Evolutionary conservation across 2,329 filamentous ascomycete genomes (phyloP), one percentile per base, ranked within the genome.

Genomic region (Sporothrix curviconia): DNA sequence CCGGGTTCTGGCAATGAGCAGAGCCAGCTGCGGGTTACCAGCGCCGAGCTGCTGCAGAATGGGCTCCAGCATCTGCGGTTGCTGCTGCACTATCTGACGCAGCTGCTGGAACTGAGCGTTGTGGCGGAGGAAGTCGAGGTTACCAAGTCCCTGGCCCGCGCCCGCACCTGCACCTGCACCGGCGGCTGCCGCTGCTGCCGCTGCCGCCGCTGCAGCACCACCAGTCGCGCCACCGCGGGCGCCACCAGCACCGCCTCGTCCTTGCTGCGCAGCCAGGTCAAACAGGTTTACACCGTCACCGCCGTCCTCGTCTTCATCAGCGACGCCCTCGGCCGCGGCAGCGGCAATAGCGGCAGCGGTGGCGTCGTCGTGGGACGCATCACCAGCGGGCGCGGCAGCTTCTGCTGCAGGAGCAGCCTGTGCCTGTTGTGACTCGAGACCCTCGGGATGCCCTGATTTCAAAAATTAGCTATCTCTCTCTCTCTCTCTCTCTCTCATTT

Each of bases 101-200:
- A 99, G 83, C 75, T 99, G 94, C 75, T 97, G 94, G 76, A 99
- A 99, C 73, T 97, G 92, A 24, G 92, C 87, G 71, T 97, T 97
- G 73, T 92, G 90, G 68, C 94, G 87, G 57, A 99, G 78, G 71
- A 96, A 97, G 63, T 97, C 92, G 59, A 99, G 83, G 68, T 92
- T 95, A 25, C 87, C 87, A 25, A 89, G 75, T 40, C 82, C 81
- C 17, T 66, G 71, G 32, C 67, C 74, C 51, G 71, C 79, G 44
- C 66, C 49, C 73, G 37, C 73, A 34, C 76, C 79, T 36, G 75
- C 78, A 30, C 74, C 80, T 34, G 75, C 79, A 14, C 76, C 75
- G 24, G 74, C 76, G 0, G 70, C 71, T 1, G 72, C 74, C 8
- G 72, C 73, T 28, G 70, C 71, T 57, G 71, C 75, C n/a, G 74